A percentile compares a stretch with the other conserved stretches of the same genome.
Evolutionary conservation across 805 yeast species (phyloP).

Genomic region (Candida anglica): DNA sequence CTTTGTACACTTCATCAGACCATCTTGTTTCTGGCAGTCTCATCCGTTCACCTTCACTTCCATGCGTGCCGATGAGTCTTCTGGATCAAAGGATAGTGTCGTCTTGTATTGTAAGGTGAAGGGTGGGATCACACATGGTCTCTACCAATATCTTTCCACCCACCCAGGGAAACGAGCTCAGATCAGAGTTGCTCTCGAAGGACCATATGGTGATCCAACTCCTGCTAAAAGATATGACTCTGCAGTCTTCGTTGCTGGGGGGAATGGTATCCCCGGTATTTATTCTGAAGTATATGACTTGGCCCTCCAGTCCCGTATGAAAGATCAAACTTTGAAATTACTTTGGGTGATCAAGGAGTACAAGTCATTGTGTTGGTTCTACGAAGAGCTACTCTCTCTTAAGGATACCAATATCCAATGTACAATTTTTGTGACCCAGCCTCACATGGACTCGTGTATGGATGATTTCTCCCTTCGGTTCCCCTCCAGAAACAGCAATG

Average conservation of each 20-base stretch:
- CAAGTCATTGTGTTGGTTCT: constrained; percentile 43
- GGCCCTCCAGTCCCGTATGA: constrained; percentile 6
- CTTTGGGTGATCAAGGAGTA: constrained; percentile 27
- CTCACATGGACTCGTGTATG: constrained; percentile 8
- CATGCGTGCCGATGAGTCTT: too few species aligned
- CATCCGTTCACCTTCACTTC: constrained; percentile 27
- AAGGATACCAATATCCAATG: constrained; percentile 22
- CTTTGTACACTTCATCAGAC: constrained; percentile 24
- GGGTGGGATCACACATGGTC: constrained; percentile 18
- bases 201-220: constrained; percentile 53
- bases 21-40: constrained; percentile 31
- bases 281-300: constrained; percentile 36
- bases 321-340: constrained; percentile 10
- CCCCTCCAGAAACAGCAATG: too few species aligned
- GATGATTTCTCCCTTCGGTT: too few species aligned
- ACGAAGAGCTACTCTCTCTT: constrained; percentile 36
- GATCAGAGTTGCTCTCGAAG: constrained; percentile 49
- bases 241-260: constrained; percentile 56
- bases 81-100: background rate
- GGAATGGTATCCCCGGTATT: constrained; percentile 61
- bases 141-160: constrained; percentile 16
- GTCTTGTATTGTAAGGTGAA: constrained; percentile 4
- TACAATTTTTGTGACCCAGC: constrained; percentile 26
- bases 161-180: constrained; percentile 15
- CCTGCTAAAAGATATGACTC: constrained; percentile 47